A percentile compares a stretch with the other conserved stretches of the same genome.
Conservation (phyloP, 169 alveolate genomes). For the Babesia bovis region DNA sequence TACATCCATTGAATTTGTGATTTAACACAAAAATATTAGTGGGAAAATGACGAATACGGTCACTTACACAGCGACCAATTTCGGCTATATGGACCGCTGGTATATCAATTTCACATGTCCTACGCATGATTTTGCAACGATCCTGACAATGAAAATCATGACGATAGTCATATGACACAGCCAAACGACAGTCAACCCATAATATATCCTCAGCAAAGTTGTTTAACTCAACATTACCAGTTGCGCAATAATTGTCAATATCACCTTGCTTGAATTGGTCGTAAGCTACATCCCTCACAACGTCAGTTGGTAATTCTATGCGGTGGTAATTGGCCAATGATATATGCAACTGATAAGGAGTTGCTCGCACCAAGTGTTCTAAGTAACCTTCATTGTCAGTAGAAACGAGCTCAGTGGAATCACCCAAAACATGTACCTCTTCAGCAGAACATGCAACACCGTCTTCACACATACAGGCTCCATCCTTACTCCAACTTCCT, state of each 20-base stretch:
- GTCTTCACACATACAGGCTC: slow-evolving; percentile 48
- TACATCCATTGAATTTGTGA: slow-evolving; percentile 11
- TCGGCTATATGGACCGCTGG: not conserved
- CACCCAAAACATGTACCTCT: slow-evolving; percentile 25
- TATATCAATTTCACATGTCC: slow-evolving; percentile 15
- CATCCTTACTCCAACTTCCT: slow-evolving; percentile 42
- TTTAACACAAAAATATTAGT: slow-evolving; percentile 13
- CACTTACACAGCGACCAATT: slow-evolving; percentile 17
- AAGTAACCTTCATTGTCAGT: slow-evolving; percentile 2
- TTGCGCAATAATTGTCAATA: slow-evolving; percentile 50
- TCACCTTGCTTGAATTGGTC: slow-evolving; percentile 24
- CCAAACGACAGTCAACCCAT: slow-evolving; percentile 32
- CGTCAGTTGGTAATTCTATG: slow-evolving; percentile 39
- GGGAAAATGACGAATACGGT: not conserved
- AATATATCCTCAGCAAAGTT: slow-evolving; percentile 16
- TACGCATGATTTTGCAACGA: slow-evolving; percentile 7
- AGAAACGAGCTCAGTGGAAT: slow-evolving; percentile 18
- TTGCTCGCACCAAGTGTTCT: not conserved
- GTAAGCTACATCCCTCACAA: slow-evolving; percentile 33
- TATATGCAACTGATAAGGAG: slow-evolving; percentile 20
- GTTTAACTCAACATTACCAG: slow-evolving; percentile 22
- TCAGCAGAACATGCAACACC: slow-evolving; percentile 41
- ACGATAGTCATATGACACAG: not conserved
- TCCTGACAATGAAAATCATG: not conserved
- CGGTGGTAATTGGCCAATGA: slow-evolving; percentile 36